These are phyloP conservation scores for Hanseniaspora guilliermondii DNA, from an alignment of 805 yeast genomes.

Conservation along the genomic window DNA sequence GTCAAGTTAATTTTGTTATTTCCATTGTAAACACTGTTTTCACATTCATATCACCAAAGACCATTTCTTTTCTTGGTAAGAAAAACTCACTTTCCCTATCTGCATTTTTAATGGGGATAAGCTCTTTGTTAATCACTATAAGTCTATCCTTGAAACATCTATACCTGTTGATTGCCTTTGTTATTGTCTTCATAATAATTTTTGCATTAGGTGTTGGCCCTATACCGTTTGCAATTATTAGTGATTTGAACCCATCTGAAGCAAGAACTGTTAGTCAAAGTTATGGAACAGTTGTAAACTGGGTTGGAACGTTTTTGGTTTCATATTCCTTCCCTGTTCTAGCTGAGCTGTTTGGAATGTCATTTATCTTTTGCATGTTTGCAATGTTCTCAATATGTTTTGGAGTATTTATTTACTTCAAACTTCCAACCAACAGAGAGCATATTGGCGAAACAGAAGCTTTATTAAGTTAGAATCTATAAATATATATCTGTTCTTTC, in stretches of 20 bases:
- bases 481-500: too few species aligned
- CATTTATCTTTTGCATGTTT: constrained; percentile 65
- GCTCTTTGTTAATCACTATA: constrained; percentile 49
- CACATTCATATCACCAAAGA: constrained; percentile 60
- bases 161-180: constrained; percentile 44
- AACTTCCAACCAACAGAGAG: constrained; percentile 66
- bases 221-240: constrained; percentile 76
- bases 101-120: constrained; percentile 52
- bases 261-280: constrained; percentile 84
- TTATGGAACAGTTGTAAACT: constrained; percentile 80
- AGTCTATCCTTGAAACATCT: constrained; percentile 46
- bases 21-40: constrained; percentile 63
- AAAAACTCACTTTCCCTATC: constrained; percentile 59
- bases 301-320: constrained; percentile 76
- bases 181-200: constrained; percentile 61
- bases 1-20: constrained; percentile 58
- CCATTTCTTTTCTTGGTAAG: constrained; percentile 68
- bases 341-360: constrained; percentile 48
- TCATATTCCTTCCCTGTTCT: constrained; percentile 73
- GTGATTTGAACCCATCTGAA: constrained; percentile 74
- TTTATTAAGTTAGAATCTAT: not conserved
- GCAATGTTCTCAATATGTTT: constrained; percentile 44
- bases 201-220: constrained; percentile 94
- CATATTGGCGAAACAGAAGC: not conserved
- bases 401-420: constrained; percentile 33